Evolutionary conservation across 257 asterid genomes (phyloP), one percentile per base, ranked within the genome.

Genomic region (Solanum microdontum): DNA sequence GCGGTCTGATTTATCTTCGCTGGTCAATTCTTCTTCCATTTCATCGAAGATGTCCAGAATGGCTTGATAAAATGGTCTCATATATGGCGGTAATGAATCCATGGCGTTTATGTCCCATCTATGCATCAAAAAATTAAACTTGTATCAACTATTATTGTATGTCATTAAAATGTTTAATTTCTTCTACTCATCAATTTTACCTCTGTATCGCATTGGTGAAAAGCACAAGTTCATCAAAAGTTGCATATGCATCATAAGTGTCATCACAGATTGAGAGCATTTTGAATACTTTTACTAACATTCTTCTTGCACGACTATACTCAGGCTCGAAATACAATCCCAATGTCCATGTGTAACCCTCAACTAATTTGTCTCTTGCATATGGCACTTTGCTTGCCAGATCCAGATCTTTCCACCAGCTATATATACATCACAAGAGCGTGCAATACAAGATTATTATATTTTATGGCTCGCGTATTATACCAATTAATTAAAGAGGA

Each of bases 351-450:
- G 86, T 73, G 26, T 90, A 92, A 87, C 94, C 62, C 17, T 92
- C 30, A 28, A 28, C 30, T 28, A 28, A 28, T 28, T 28, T 28
- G 30, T 28, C 30, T 28, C 30, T 28, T 28, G 30, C 30, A 28
- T 28, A 28, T 28, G 30, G 30, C 30, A 28, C 30, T 28, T 28
- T 28, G 30, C 30, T 28, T 28, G 30, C 30, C 30, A 28, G 30
- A 28, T 28, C 30, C 30, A 28, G 30, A 28, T 28, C 74, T 58
- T 90, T 89, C 94, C 94, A 90, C 92, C 94, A 92, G 79, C 94
- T 90, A 43, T 3, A 23, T 23, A 21, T 28, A 75, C 19, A 48
- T 48, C 60, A 48, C 1, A 48, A 48, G 21, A 51, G 60, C 8
- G 3, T 2, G 1, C 24, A 32, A 26, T 66, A 11, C 73, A 66